These are phyloP conservation scores for Byssothecium circinans DNA, from an alignment of 2,329 filamentous ascomycete species.

Conservation along the genomic window DNA sequence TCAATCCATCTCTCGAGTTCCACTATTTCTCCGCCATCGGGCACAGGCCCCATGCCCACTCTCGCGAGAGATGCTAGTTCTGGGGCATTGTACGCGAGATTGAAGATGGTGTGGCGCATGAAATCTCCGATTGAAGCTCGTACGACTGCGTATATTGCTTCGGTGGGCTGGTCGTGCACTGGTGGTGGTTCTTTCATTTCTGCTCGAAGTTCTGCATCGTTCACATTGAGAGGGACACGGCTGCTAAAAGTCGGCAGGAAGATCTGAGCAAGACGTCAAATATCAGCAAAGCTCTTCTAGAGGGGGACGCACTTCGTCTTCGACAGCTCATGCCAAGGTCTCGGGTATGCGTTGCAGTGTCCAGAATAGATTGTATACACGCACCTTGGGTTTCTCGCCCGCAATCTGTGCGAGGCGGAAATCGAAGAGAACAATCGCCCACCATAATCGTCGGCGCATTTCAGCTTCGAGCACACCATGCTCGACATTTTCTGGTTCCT, in stretches of 20 bases:
- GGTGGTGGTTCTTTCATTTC: slow-evolving; percentile 43
- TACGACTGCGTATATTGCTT: slow-evolving; percentile 56
- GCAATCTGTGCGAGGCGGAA: slow-evolving; percentile 55
- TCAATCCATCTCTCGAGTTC: slow-evolving; percentile 45
- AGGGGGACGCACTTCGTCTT: too few species aligned
- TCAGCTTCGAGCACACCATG: slow-evolving; percentile 60
- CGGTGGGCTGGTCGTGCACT: slow-evolving; percentile 53
- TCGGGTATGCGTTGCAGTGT: too few species aligned
- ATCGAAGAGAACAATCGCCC: slow-evolving; percentile 63
- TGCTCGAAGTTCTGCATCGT: slow-evolving; percentile 50
- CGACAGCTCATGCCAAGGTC: too few species aligned
- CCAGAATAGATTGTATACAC: too few species aligned
- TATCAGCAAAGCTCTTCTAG: too few species aligned
- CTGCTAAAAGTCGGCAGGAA: slow-evolving; percentile 54
- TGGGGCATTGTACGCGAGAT: slow-evolving; percentile 53
- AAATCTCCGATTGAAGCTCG: slow-evolving; percentile 52
- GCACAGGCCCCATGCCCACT: slow-evolving; percentile 10
- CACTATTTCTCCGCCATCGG: slow-evolving; percentile 30
- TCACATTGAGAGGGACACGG: slow-evolving; percentile 52
- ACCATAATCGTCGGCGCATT: slow-evolving; percentile 64
- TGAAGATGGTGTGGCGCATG: slow-evolving; percentile 43
- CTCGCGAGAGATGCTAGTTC: slow-evolving; percentile 45
- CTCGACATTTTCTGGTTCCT: slow-evolving; percentile 55
- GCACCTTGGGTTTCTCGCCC: slow-evolving; percentile 55
- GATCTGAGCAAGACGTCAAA: too few species aligned